These are phyloP conservation scores for Pythium phragmiticola DNA, from an alignment of 352 stramenopile genomes.

Conservation along the genomic window DNA sequence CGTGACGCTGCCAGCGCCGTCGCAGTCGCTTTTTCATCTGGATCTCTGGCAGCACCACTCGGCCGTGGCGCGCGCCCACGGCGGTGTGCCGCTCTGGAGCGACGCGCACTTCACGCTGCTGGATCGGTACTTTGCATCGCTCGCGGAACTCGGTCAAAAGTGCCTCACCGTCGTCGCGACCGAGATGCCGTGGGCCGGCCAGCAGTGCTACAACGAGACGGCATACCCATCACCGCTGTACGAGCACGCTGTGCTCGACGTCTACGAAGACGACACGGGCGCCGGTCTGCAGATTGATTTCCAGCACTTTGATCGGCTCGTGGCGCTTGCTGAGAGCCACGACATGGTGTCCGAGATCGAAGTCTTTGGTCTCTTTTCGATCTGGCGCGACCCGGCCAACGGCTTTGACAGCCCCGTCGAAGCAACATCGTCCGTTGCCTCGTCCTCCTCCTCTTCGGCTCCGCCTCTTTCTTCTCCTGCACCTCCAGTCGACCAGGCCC, in stretches of 20 bases:
- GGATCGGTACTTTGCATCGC: conserved; percentile 53
- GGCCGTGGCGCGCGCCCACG: conserved; percentile 54
- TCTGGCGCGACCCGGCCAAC: conserved; percentile 58
- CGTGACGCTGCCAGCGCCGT: conserved; percentile 45
- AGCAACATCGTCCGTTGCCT: conserved; percentile 16
- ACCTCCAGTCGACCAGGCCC: not conserved
- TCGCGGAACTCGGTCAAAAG: conserved; percentile 71
- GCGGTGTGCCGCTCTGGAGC: conserved; percentile 51
- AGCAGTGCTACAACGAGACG: conserved; percentile 75
- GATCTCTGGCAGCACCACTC: conserved; percentile 80
- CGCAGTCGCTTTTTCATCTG: conserved; percentile 61
- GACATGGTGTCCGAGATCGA: conserved; percentile 70
- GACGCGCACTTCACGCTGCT: conserved; percentile 69
- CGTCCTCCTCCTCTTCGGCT: not conserved
- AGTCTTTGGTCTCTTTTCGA: conserved; percentile 67
- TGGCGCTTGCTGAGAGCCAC: conserved; percentile 45
- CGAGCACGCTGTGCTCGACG: conserved; percentile 62
- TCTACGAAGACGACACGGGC: conserved; percentile 44
- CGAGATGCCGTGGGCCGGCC: conserved; percentile 74
- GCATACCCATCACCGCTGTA: conserved; percentile 66
- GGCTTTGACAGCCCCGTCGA: conserved; percentile 62
- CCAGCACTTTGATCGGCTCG: conserved; percentile 64
- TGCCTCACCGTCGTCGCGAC: conserved; percentile 69
- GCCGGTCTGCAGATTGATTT: conserved; percentile 43
- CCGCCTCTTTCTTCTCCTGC: not conserved